Base-by-base conservation (phyloP, 2,329 filamentous ascomycete species). In the Pyrenophora tritici-repentis region DNA sequence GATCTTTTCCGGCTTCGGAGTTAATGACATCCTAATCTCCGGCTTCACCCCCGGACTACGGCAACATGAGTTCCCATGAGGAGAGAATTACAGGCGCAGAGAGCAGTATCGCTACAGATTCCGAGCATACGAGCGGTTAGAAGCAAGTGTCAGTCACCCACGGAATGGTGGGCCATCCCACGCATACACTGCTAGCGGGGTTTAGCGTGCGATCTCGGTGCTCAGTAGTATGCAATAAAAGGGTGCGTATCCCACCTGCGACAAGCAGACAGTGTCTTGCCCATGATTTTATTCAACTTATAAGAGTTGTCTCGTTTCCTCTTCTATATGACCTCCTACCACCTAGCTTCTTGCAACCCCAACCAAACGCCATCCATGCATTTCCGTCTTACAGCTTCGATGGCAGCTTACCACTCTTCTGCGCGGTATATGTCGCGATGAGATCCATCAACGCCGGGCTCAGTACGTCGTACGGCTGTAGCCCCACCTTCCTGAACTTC, bases 401-500 rank as follows among this genome's bases (percentile, higher is more conserved):
- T 16, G 55, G 38, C 45, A 63, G 38, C 60, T 59, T 63, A 8
- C 75, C 75, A 3, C 66, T 62, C 59, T 74, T 81, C 74, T 83
- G 74, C 0, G 76, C 84, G 0, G 80, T 81, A 66, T 75, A 84
- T 1, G 81, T 79, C 7, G 66, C 65, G 37, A 69, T 67, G 29
- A 62, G 38, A 55, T 88, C 86, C 86, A 88, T 88, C 63, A 89
- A 71, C 3, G 76, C 54, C 14, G 86, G 85, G 4, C 79, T 83
- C 38, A 89, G 74, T 14, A 78, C 78, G 70, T 89, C 86, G 67
- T 88, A 89, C 2, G 81, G 77, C 74, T 85, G 76, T 42, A 89
- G 72, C 0, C 86, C 86, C 14, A 81, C 59, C 1, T 67, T 62
- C 73, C 77, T 79, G 51, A 88, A 78, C 68, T 77, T 80, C 2